phyloP scores from a whole-genome alignment of 257 asterid species.

The Petunia axillaris region DNA sequence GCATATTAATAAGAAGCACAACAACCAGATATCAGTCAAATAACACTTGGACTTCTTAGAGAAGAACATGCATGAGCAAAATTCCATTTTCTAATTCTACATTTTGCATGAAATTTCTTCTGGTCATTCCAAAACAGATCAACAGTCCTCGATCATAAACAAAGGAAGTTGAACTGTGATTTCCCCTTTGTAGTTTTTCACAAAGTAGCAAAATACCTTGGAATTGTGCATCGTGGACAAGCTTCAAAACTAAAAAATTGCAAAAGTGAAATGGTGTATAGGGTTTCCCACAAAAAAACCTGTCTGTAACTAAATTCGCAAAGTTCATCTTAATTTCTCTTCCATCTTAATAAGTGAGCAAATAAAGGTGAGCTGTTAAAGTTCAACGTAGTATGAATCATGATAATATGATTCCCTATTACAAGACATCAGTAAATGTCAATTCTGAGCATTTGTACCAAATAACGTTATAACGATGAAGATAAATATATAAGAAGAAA shows the following conservation, averaged over 20 bases:
- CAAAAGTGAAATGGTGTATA: not conserved
- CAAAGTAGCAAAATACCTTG: not conserved
- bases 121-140: not conserved
- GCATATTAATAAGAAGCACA: slow-evolving; percentile 6
- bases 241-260: not conserved
- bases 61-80: not conserved
- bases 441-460: not conserved
- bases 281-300: not conserved
- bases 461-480: not conserved
- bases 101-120: slow-evolving; percentile 10
- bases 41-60: not conserved
- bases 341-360: not conserved
- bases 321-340: not conserved
- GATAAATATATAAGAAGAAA: not conserved
- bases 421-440: not conserved
- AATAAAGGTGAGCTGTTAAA: not conserved
- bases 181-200: not conserved
- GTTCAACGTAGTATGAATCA: not conserved
- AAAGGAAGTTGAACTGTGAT: not conserved
- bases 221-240: not conserved
- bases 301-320: no score
- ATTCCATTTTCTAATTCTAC: not conserved
- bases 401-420: not conserved
- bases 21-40: not conserved
- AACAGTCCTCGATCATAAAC: not conserved